Base-by-base conservation (phyloP, 306 rosid genomes). In the Dalbergia cultrata region DNA sequence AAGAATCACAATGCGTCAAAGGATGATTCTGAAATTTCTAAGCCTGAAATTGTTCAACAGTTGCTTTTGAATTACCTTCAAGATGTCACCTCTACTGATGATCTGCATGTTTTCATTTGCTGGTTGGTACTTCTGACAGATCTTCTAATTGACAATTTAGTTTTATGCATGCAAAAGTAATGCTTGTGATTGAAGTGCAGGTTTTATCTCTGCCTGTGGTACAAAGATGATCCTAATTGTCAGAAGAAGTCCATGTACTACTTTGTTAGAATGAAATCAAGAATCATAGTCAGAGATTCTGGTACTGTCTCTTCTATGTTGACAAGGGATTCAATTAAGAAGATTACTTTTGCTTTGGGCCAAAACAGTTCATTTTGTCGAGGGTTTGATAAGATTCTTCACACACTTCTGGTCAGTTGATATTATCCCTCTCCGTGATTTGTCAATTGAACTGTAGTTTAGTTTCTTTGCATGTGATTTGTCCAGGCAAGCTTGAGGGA, bases 131-230 rank as follows among this genome's bases (percentile, higher is more conserved):
- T 86, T 44, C 22, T 83, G 75, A 47, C 33, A 69, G 19, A 50
- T 76, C 78, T 81, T 79, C 67, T 86, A 53, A 43, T 61, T 81
- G 59, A 19, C 37, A 66, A 59, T 76, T 31, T 80, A 70, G 77
- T 85, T 57, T 33, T 22, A 67, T 79, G 17, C 56, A 65, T 80
- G 72, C 65, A 57, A 77, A 74, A 62, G 56, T 73, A 59, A 85
- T 85, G 78, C 65, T 18, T 75, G 13, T 89, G 76, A 79, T 63
- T 71, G 56, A 53, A 71, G 43, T 87, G 72, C 87, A 95, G 99
- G 99, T 93, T 93, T 85, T 95, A 93, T 88, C 94, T 95, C 66
- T 93, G 96, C 87, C 47, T 90, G 75, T 93, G 99, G 99, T 90
- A 81, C 92, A 95, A 92, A 89, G 98, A 95, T 85, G 98, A 92